phyloP scores from a whole-genome alignment of 306 rosid species.

The Trichosanthes cucumerina region DNA sequence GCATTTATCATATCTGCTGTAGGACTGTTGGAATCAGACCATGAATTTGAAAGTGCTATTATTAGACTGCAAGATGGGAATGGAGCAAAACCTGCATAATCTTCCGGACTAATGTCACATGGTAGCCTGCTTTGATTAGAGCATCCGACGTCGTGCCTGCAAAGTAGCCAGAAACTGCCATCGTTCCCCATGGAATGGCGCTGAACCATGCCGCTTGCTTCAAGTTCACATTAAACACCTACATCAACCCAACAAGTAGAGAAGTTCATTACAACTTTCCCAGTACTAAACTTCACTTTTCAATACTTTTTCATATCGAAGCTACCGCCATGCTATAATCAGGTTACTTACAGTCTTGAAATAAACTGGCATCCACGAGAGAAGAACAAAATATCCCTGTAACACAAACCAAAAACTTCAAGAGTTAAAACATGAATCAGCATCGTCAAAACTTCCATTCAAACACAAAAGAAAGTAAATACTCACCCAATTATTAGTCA shows the following conservation, averaged over 20 bases:
- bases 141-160: slow-evolving; percentile 70
- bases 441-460: neutral
- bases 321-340: neutral
- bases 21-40: neutral
- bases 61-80: neutral
- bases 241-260: neutral
- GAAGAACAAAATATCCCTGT: slow-evolving; percentile 97
- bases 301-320: neutral
- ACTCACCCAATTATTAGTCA: slow-evolving; percentile 89
- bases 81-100: slow-evolving; percentile 64
- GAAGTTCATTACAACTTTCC: neutral
- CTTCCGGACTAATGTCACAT: slow-evolving; percentile 60
- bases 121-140: slow-evolving; percentile 55
- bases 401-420: slow-evolving; percentile 18
- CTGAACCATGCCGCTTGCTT: slow-evolving; percentile 97
- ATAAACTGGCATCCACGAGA: slow-evolving; percentile 97
- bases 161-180: slow-evolving; percentile 81
- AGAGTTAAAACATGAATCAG: neutral
- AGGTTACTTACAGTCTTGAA: slow-evolving; percentile 64
- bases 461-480: slow-evolving; percentile 15
- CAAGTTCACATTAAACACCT: slow-evolving; percentile 83
- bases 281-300: neutral
- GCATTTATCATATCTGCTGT: neutral
- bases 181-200: slow-evolving; percentile 91
- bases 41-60: neutral